Conservation (phyloP, 371 early-diverging fungal species). For the Saksenaea vasiformis region DNA sequence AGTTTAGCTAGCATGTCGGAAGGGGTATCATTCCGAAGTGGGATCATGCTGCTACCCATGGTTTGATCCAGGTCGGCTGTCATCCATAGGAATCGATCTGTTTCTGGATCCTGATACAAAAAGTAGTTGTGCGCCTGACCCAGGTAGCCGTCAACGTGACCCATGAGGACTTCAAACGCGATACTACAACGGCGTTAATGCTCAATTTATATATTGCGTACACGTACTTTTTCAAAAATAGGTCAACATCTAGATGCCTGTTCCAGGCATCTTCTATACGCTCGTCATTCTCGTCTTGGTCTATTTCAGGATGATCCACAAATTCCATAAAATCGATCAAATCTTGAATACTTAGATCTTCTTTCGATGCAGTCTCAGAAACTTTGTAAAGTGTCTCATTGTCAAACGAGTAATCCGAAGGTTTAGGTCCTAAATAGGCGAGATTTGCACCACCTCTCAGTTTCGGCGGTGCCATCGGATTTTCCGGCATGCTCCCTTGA, state of each 20-base stretch:
- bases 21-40: not conserved
- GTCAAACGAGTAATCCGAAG: slow-evolving; percentile 12
- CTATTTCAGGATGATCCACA: slow-evolving; percentile 30
- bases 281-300: slow-evolving; percentile 12
- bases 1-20: not conserved
- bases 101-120: slow-evolving; percentile 28
- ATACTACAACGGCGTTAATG: slow-evolving; percentile 12
- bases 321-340: slow-evolving; percentile 43
- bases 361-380: slow-evolving; percentile 15
- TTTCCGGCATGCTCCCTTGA: slow-evolving; percentile 39
- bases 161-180: slow-evolving; percentile 35
- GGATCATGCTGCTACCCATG: slow-evolving; percentile 32
- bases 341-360: slow-evolving; percentile 23
- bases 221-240: slow-evolving; percentile 45
- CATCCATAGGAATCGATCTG: slow-evolving; percentile 28
- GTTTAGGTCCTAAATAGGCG: slow-evolving; percentile 19
- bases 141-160: slow-evolving; percentile 40
- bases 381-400: slow-evolving; percentile 22
- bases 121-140: slow-evolving; percentile 42
- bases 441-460: slow-evolving; percentile 33
- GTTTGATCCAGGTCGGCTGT: slow-evolving; percentile 42
- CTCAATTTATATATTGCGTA: not conserved
- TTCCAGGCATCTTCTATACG: slow-evolving; percentile 29
- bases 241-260: slow-evolving; percentile 38
- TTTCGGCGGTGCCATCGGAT: slow-evolving; percentile 21